Evolutionary conservation across 371 early-diverging fungal species (phyloP).

Genomic region (Hamiltosporidium tvaerminnensis): DNA sequence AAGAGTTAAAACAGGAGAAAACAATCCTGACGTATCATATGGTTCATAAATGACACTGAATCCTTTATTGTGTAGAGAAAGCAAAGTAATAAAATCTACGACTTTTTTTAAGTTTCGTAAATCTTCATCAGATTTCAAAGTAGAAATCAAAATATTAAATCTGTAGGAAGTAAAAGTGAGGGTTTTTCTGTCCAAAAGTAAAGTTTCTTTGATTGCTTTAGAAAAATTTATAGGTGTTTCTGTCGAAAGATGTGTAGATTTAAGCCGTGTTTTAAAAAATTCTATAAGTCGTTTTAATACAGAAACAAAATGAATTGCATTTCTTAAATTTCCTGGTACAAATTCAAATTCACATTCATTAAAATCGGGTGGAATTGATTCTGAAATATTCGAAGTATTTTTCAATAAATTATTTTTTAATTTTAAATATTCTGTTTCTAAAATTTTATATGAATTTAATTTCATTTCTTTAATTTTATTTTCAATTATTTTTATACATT

Average conservation of each 20-base stretch:
- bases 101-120: slow-evolving; percentile 57
- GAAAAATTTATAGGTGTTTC: slow-evolving; percentile 79
- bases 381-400: not conserved
- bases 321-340: slow-evolving; percentile 88
- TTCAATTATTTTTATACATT: slow-evolving; percentile 20
- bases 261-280: slow-evolving; percentile 87
- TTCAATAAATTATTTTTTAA: no score
- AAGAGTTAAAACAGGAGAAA: slow-evolving; percentile 57
- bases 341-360: slow-evolving; percentile 57
- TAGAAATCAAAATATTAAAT: slow-evolving; percentile 66
- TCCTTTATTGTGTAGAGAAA: slow-evolving; percentile 54
- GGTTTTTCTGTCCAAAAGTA: slow-evolving; percentile 43
- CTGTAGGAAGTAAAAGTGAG: slow-evolving; percentile 58
- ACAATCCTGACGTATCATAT: slow-evolving; percentile 73
- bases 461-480: not conserved
- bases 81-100: slow-evolving; percentile 44
- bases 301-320: slow-evolving; percentile 86
- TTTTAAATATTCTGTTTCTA: not conserved
- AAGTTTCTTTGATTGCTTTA: slow-evolving; percentile 66
- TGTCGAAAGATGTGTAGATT: slow-evolving; percentile 85
- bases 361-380: slow-evolving; percentile 17
- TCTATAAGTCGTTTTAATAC: slow-evolving; percentile 85
- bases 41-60: slow-evolving; percentile 92
- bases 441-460: not conserved
- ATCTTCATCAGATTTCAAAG: slow-evolving; percentile 71